phyloP scores from a whole-genome alignment of 257 asterid genomes.

The Haberlea rhodopensis region DNA sequence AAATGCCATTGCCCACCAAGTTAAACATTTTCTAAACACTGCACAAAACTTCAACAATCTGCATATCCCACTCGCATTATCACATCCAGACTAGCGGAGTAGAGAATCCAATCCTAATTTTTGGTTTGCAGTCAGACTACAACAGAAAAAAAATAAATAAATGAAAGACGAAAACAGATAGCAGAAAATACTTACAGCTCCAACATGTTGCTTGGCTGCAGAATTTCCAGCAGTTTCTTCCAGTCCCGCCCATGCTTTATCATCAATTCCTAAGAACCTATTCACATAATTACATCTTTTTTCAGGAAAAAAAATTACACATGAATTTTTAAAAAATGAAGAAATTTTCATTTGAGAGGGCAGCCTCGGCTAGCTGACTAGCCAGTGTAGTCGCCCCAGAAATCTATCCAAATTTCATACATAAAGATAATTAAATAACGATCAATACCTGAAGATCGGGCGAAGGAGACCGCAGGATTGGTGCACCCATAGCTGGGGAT shows the following conservation, averaged over 20 bases:
- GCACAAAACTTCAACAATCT: slow-evolving; percentile 1
- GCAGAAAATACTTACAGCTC: slow-evolving; percentile 58
- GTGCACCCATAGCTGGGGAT: slow-evolving; percentile 70
- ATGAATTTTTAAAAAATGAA: background rate
- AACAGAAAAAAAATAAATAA: slow-evolving; percentile 9
- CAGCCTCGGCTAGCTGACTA: too few relatives aligned
- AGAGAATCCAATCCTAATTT: too few relatives aligned
- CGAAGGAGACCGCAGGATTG: slow-evolving; percentile 64
- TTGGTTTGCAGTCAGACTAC: background rate
- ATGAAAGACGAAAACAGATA: background rate
- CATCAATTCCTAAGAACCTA: slow-evolving; percentile 70
- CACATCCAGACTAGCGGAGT: slow-evolving; percentile 1
- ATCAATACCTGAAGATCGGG: slow-evolving; percentile 64
- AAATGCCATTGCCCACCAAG: slow-evolving; percentile 6
- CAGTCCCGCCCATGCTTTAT: slow-evolving; percentile 72
- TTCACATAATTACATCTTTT: slow-evolving; percentile 15
- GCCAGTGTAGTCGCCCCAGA: too few relatives aligned
- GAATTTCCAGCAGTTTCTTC: slow-evolving; percentile 72
- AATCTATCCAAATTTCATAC: background rate
- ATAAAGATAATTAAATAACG: background rate
- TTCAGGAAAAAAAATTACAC: slow-evolving; percentile 11
- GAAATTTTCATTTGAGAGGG: background rate
- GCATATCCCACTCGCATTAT: slow-evolving; percentile 1
- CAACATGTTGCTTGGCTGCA: slow-evolving; percentile 65
- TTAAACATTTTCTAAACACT: background rate